Base-by-base conservation (phyloP, 495 filamentous ascomycete genomes). In the Penicillium ochrochloron region DNA sequence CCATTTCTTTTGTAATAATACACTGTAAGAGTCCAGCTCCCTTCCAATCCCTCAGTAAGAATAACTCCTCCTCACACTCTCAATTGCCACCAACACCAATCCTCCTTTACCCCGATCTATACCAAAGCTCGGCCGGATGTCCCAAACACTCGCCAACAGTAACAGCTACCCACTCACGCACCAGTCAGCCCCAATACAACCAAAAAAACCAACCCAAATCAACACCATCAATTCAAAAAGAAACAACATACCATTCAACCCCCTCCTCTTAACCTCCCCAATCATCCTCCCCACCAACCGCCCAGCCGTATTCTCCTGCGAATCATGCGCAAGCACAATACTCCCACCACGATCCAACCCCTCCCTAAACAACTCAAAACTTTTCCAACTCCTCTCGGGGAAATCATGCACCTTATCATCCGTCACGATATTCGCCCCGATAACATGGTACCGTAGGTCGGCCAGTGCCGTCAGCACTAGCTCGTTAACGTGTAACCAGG, bases 101-200 rank as follows among this genome's bases (percentile, higher is more conserved):
- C 31, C 31, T 7, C 31, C 8, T 25, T 8, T 33, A 21, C 15
- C 29, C 17, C 21, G 33, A 14, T 9, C 78, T 76, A 69, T 88
- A 94, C 91, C 91, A 94, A 70, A 88, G 86, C 44, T 73, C 83
- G 3, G 66, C 52, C 12, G 87, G 81, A 68, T 93, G 90, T 14
- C 85, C 88, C 19, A 94, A 77, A 74, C 91, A 94, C 65, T 92
- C 83, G 2, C 90, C 91, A 27, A 92, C 84, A 37, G 91, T 90
- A 37, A 92, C 90, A 63, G 69, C 77, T 78, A 61, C 85, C 8
- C 21, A 57, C 86, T 1, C n/a, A n/a, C 2, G 8, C 10, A 41
- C 34, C 34, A 23, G 29, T 25, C n/a, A 34, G 0, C 27, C 86
- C 31, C 75, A 72, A 5, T 42, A 51, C 31, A 37, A 21, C 2